Conservation (phyloP, 495 filamentous ascomycete species). For the Aspergillus steynii region DNA sequence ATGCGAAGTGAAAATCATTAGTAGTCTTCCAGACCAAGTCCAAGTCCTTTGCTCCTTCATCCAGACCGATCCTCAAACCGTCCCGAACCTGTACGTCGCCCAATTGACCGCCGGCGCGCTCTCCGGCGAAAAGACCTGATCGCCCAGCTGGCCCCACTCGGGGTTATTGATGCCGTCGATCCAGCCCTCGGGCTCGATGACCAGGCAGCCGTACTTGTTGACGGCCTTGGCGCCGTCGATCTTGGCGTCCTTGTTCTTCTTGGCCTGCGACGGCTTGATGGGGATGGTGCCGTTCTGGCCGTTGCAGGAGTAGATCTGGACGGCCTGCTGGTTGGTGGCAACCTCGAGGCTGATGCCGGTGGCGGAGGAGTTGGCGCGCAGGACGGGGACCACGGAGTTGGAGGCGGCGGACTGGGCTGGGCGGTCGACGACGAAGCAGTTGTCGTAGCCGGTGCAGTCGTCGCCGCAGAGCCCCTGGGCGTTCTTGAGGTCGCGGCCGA, state of each 20-base stretch:
- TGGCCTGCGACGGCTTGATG: conserved; percentile 53
- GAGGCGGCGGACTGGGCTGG: conserved; percentile 62
- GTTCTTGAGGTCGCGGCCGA: conserved; percentile 65
- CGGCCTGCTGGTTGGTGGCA: conserved; percentile 71
- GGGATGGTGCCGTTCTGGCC: conserved; percentile 66
- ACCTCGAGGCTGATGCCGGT: conserved; percentile 74
- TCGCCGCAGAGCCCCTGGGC: conserved; percentile 66
- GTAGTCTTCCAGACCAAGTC: background rate
- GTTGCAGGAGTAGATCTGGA: conserved; percentile 78
- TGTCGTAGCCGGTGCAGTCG: conserved; percentile 77
- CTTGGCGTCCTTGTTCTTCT: conserved; percentile 46
- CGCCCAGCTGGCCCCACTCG: conserved; percentile 62
- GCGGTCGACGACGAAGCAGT: conserved; percentile 69
- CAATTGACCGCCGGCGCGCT: conserved; percentile 62
- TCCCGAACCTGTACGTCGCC: conserved; percentile 64
- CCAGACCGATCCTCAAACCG: conserved; percentile 10
- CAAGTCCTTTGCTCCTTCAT: background rate
- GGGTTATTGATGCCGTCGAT: conserved; percentile 83
- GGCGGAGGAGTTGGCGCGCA: conserved; percentile 55
- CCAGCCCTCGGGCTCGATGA: conserved; percentile 64
- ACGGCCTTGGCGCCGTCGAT: conserved; percentile 40
- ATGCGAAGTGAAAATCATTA: background rate
- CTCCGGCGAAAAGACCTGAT: conserved; percentile 65
- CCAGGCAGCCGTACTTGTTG: conserved; percentile 70
- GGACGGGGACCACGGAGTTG: conserved; percentile 61